Evolutionary conservation across 2,329 filamentous ascomycete species (phyloP).

Genomic region (Knufia fluminis): DNA sequence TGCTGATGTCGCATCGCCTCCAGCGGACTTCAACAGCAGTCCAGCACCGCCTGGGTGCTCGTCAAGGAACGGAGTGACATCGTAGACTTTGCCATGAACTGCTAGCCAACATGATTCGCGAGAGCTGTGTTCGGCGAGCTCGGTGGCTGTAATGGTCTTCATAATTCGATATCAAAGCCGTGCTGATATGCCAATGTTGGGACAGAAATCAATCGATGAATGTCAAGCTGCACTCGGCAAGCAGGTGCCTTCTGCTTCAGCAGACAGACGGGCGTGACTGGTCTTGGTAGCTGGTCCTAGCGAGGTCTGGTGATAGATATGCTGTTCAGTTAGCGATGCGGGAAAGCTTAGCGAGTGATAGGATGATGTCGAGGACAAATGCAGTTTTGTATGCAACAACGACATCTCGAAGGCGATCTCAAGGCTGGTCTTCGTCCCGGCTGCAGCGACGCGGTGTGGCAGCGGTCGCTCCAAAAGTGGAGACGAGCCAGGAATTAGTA

Average conservation of each 20-base stretch:
- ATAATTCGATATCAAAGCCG: too few relatives aligned
- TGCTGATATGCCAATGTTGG: neutral
- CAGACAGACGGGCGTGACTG: too few relatives aligned
- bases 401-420: neutral
- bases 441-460: neutral
- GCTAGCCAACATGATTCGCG: constrained; percentile 53
- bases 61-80: constrained; percentile 15
- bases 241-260: too few relatives aligned
- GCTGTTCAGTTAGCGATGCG: neutral
- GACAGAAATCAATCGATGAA: too few relatives aligned
- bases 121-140: constrained; percentile 76
- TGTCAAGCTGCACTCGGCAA: too few relatives aligned
- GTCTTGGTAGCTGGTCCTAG: too few relatives aligned
- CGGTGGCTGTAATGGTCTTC: constrained; percentile 41
- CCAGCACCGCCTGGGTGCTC: constrained; percentile 57
- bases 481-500: neutral
- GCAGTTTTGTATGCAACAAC: neutral
- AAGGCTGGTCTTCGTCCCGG: neutral
- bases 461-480: neutral
- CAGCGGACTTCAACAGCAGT: constrained; percentile 79
- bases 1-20: constrained; percentile 60
- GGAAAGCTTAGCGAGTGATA: too few relatives aligned
- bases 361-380: too few relatives aligned
- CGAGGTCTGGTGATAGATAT: too few relatives aligned
- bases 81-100: constrained; percentile 21